phyloP scores from a whole-genome alignment of 768 basidiomycete species.

The Auricularia sp. region DNA sequence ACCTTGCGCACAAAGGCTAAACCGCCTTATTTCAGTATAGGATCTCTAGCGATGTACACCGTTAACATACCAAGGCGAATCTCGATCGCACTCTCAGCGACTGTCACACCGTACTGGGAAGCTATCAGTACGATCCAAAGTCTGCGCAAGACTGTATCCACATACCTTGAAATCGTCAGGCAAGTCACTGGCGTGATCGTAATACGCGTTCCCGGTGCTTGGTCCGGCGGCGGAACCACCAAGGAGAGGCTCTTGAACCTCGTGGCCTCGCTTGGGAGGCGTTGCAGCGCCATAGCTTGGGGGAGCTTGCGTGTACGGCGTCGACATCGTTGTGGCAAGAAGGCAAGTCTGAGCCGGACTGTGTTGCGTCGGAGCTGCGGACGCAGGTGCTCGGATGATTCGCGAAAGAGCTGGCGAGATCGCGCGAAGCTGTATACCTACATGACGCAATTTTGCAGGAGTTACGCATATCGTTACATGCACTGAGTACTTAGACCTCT shows the following conservation, averaged over 20 bases:
- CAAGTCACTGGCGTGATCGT: constrained; percentile 69
- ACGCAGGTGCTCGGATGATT: neutral
- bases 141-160: constrained; percentile 1
- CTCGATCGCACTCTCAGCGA: constrained; percentile 64
- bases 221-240: constrained; percentile 27
- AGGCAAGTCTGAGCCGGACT: neutral
- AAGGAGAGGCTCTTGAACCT: constrained; percentile 46
- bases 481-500: too few relatives aligned
- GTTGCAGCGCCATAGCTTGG: neutral
- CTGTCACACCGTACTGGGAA: constrained; percentile 65
- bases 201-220: constrained; percentile 42
- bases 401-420: too few relatives aligned
- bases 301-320: neutral
- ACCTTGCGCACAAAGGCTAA: constrained; percentile 75
- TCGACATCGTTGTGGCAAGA: neutral
- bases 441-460: too few relatives aligned
- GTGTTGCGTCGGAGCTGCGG: neutral
- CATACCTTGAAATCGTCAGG: constrained; percentile 91
- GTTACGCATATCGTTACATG: too few relatives aligned
- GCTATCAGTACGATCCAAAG: constrained; percentile 6
- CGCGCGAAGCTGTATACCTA: too few relatives aligned
- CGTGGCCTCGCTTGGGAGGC: constrained; percentile 10
- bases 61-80: constrained; percentile 46
- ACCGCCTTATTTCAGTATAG: constrained; percentile 13
- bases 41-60: neutral